phyloP scores from a whole-genome alignment of 2,329 filamentous ascomycete genomes.

The Corynespora cassiicola region DNA sequence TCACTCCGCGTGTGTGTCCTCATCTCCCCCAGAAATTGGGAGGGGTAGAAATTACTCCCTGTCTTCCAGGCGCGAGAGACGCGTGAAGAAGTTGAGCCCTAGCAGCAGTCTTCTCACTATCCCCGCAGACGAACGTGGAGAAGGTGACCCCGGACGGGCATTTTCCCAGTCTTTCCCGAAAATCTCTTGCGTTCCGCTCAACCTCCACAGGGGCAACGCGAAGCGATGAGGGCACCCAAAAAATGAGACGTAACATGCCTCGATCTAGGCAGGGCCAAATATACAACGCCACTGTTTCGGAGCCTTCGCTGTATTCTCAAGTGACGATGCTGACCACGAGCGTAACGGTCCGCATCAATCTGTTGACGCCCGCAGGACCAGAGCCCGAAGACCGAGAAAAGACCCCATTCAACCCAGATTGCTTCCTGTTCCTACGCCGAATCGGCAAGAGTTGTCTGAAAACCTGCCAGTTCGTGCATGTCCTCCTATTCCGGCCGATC shows the following conservation, averaged over 20 bases:
- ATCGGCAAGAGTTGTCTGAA: conserved; percentile 26
- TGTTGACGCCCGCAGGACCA: conserved; percentile 31
- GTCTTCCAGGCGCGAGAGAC: conserved; percentile 16
- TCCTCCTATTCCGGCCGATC: conserved; percentile 19
- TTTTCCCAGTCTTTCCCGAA: conserved; percentile 2
- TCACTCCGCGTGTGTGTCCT: too few species aligned
- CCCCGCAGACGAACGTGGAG: conserved; percentile 3
- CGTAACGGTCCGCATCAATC: conserved; percentile 27
- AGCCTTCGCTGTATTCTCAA: conserved; percentile 7
- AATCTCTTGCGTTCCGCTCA: conserved; percentile 10
- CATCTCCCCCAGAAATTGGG: too few species aligned
- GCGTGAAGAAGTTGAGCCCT: conserved; percentile 15
- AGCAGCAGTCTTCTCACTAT: conserved; percentile 16
- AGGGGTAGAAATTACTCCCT: too few species aligned
- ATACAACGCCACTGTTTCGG: too few species aligned
- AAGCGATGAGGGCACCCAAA: conserved; percentile 7
- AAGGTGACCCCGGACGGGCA: neutral
- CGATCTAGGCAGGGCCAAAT: too few species aligned
- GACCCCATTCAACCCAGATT: conserved; percentile 22
- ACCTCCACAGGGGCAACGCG: conserved; percentile 6
- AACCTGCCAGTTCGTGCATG: conserved; percentile 23
- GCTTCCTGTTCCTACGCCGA: conserved; percentile 16
- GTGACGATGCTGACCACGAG: conserved; percentile 15
- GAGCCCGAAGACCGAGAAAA: conserved; percentile 26
- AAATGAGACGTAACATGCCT: conserved; percentile 11